phyloP scores from a whole-genome alignment of 306 rosid genomes.

The Quercus rubra region DNA sequence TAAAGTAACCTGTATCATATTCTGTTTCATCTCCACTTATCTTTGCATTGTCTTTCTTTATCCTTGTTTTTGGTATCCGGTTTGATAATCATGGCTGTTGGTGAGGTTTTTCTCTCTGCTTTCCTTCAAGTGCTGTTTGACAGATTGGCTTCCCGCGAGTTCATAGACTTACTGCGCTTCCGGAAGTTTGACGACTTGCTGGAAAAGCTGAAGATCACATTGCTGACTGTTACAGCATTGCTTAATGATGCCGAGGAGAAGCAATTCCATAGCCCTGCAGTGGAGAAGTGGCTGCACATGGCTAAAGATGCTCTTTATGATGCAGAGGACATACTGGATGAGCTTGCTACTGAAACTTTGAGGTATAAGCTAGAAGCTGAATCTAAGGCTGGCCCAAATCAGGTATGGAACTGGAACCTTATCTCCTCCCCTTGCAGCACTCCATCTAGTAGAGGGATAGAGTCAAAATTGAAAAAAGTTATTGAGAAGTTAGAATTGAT shows the following conservation, averaged over 20 bases:
- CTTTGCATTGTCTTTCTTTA: no score
- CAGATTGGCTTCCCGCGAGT: constrained; percentile 34
- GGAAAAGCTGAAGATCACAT: constrained; percentile 23
- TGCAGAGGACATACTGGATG: constrained; percentile 36
- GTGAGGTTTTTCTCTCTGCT: constrained; percentile 38
- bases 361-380: constrained; percentile 17
- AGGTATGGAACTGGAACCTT: constrained; percentile 38
- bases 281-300: constrained; percentile 33
- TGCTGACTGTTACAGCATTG: constrained; percentile 27
- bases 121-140: constrained; percentile 37
- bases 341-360: constrained; percentile 24
- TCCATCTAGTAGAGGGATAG: constrained; percentile 34
- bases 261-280: constrained; percentile 25
- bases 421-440: constrained; percentile 31
- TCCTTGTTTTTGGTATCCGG: not conserved
- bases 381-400: constrained; percentile 3
- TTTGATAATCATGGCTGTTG: constrained; percentile 21
- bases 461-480: constrained; percentile 24
- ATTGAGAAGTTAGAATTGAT: constrained; percentile 38
- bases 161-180: constrained; percentile 12
- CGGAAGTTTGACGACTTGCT: constrained; percentile 22
- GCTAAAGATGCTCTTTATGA: constrained; percentile 29
- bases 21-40: no score
- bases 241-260: constrained; percentile 38
- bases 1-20: no score